Percentiles rank a stretch among this genome's conserved stretches.
These are phyloP conservation scores for Pseudogymnoascus sp. DNA, from an alignment of 2,329 filamentous ascomycete genomes.

Conservation along the genomic window DNA sequence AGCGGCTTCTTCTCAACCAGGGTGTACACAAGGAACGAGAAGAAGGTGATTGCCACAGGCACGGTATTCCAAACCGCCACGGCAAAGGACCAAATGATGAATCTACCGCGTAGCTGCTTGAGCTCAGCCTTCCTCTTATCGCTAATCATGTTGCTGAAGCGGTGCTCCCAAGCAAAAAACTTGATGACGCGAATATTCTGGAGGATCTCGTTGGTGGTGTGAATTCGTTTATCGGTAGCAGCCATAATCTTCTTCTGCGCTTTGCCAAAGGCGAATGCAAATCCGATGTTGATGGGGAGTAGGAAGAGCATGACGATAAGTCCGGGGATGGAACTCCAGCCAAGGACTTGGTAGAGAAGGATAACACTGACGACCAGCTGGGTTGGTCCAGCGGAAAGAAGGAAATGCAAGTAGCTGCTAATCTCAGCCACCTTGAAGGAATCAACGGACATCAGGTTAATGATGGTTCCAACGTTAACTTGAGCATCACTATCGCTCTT, in stretches of 20 bases:
- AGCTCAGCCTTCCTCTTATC: constrained; percentile 80
- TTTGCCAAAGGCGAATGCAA: constrained; percentile 75
- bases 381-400: constrained; percentile 85
- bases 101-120: constrained; percentile 68
- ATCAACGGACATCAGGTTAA: constrained; percentile 98
- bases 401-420: constrained; percentile 88
- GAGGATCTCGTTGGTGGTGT: constrained; percentile 91
- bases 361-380: constrained; percentile 75
- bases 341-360: constrained; percentile 83
- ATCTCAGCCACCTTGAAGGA: constrained; percentile 97
- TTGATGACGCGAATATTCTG: constrained; percentile 99
- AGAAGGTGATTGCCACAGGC: constrained; percentile 89
- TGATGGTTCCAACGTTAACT: constrained; percentile 94
- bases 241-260: constrained; percentile 88
- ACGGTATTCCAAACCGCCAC: constrained; percentile 96
- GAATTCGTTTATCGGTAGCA: constrained; percentile 90
- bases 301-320: constrained; percentile 84
- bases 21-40: constrained; percentile 92
- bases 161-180: constrained; percentile 96
- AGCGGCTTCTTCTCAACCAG: constrained; percentile 80
- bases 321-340: constrained; percentile 86
- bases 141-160: constrained; percentile 77
- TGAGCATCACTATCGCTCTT: constrained; percentile 52
- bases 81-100: constrained; percentile 83
- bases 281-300: constrained; percentile 80